A percentile compares a stretch with the other conserved stretches of the same genome.
phyloP scores from a whole-genome alignment of 1,284 basidiomycete genomes.

The Ganoderma meredithae region DNA sequence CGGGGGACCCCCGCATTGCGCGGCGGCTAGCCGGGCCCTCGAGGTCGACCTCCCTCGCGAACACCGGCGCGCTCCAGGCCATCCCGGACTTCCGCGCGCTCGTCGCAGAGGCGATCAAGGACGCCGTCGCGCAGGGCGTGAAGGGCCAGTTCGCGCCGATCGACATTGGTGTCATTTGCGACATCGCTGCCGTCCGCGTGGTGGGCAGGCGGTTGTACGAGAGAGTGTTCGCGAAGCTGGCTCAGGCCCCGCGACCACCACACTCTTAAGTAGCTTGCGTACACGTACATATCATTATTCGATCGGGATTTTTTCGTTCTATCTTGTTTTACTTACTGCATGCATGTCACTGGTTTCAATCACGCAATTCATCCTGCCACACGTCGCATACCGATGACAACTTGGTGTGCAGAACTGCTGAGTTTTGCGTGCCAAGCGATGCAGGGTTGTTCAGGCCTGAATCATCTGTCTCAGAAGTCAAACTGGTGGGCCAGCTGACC shows the following conservation, averaged over 20 bases:
- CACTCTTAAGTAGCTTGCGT: background rate
- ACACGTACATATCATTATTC: constrained; percentile 7
- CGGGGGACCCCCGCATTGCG: constrained; percentile 21
- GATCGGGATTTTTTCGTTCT: background rate
- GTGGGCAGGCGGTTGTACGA: constrained; percentile 58
- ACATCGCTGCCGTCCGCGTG: constrained; percentile 52
- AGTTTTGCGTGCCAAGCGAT: too few species aligned
- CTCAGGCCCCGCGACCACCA: constrained; percentile 1
- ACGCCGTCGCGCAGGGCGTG: constrained; percentile 43
- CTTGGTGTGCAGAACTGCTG: background rate
- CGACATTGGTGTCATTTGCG: constrained; percentile 71
- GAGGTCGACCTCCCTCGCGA: constrained; percentile 15
- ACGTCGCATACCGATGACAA: background rate
- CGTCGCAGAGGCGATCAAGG: constrained; percentile 50
- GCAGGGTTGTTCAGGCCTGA: too few species aligned
- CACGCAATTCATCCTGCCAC: background rate
- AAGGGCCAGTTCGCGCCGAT: constrained; percentile 59
- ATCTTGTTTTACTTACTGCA: background rate
- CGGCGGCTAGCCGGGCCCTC: constrained; percentile 9
- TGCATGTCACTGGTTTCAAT: background rate
- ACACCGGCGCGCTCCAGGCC: constrained; percentile 55
- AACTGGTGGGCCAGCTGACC: too few species aligned
- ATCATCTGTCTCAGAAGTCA: too few species aligned
- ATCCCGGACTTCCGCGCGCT: constrained; percentile 67
- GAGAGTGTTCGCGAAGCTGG: constrained; percentile 32